Base-by-base conservation (phyloP, 352 stramenopile species). In the Pythium scleroteichum region DNA sequence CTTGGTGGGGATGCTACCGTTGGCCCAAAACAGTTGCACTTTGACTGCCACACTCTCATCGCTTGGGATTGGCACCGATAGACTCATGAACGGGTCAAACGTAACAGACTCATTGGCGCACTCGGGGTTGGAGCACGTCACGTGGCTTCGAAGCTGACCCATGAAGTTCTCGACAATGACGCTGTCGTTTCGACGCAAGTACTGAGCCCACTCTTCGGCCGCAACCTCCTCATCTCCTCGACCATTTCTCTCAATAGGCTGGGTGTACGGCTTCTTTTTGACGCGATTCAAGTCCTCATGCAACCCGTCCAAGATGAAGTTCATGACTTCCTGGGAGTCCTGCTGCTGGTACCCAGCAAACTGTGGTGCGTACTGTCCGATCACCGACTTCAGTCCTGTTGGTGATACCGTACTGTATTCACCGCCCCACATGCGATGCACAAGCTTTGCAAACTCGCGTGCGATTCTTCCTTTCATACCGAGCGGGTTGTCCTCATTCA, bases 401-500 rank as follows among this genome's bases (percentile, higher is more conserved):
- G 90, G 86, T 3, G 81, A 76, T 4, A 96, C 82, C 10, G 93
- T 78, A 5, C 76, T 87, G 69, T 88, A 97, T 45, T 97, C 78
- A 19, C 89, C 92, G 33, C 77, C 82, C 94, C 96, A 99, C 70
- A 99, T 96, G 48, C 97, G 86, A n/a, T 85, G 82, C 19, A 99
- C 57, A 6, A 99, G 72, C 24, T 73, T 82, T 0, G 90, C 95
- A 77, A 99, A 99, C n/a, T 97, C 90, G n/a, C 80, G 79, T 2
- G 97, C 96, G 59, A 99, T 94, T 56, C 88, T 85, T 9, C 97
- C 97, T 35, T 95, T 91, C 82, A 94, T 92, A 3, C 84, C 86
- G 3, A 99, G 80, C 19, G 97, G 96, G 65, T 99, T 99, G 19
- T 92, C 73, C 58, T 79, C 72, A 65, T 99, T 99, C 42, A 99